Conservation (phyloP, 2,329 filamentous ascomycete species). For the Thielaviopsis ethacetica region DNA sequence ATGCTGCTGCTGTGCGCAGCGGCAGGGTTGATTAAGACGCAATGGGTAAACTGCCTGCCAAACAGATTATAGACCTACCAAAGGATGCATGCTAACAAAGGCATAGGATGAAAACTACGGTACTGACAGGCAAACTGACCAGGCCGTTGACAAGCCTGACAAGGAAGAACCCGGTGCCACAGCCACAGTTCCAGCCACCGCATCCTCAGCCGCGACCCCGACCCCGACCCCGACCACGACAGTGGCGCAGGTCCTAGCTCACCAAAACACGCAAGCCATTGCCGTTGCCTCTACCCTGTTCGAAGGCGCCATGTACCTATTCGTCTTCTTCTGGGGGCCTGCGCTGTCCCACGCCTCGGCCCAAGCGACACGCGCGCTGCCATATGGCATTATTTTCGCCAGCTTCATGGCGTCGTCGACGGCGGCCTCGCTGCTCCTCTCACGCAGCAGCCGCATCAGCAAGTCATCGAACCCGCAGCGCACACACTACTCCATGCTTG, state of each 20-base stretch:
- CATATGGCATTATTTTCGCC: constrained; percentile 38
- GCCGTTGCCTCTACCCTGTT: constrained; percentile 37
- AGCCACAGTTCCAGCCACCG: background rate
- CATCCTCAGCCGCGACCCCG: background rate
- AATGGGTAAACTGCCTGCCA: constrained; percentile 24
- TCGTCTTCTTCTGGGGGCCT: constrained; percentile 43
- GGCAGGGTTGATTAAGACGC: constrained; percentile 26
- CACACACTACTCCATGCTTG: background rate
- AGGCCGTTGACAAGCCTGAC: background rate
- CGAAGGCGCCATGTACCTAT: constrained; percentile 42
- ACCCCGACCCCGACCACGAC: background rate
- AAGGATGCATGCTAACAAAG: too few species aligned
- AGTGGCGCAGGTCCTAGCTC: constrained; percentile 17
- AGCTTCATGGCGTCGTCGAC: constrained; percentile 44
- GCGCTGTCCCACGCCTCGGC: constrained; percentile 22
- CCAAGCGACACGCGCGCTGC: constrained; percentile 14
- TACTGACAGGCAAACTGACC: background rate
- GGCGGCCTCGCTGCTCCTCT: constrained; percentile 38
- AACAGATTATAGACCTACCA: background rate
- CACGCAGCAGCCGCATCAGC: background rate
- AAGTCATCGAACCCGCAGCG: background rate
- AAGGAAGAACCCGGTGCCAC: background rate
- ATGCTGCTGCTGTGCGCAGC: constrained; percentile 25
- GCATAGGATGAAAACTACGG: background rate
- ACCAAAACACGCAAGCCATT: constrained; percentile 32